A percentile compares a stretch with the other conserved stretches of the same genome.
Evolutionary conservation across 148 eudicot genomes (phyloP).

Genomic region (Rhododendron molle): DNA sequence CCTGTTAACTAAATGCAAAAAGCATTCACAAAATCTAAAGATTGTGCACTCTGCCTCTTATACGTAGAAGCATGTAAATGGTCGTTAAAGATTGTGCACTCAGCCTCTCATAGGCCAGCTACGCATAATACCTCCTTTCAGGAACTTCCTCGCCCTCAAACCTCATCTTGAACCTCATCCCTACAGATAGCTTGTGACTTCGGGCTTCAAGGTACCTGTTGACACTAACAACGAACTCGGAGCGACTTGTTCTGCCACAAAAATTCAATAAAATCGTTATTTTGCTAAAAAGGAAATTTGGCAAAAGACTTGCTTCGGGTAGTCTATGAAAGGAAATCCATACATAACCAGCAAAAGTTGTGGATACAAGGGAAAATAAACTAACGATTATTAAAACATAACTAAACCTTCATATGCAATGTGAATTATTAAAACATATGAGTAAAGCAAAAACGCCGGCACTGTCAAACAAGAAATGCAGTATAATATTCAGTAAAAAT

Average conservation of each 20-base stretch:
- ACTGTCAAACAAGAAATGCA: not conserved
- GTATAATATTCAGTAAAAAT: not conserved
- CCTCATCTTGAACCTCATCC: slow-evolving; percentile 95
- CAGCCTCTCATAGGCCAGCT: slow-evolving; percentile 6
- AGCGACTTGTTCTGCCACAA: slow-evolving; percentile 74
- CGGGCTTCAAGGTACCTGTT: slow-evolving; percentile 89
- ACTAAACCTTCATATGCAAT: not conserved
- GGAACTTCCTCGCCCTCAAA: slow-evolving; percentile 97
- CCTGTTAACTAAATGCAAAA: not conserved
- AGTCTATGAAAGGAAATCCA: not conserved
- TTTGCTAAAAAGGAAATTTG: not conserved
- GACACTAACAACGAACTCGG: slow-evolving; percentile 81
- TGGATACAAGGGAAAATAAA: not conserved
- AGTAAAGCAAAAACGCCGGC: not conserved
- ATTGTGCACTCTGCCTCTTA: no score
- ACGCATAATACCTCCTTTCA: slow-evolving; percentile 66
- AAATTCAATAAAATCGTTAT: not conserved
- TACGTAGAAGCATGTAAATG: not conserved
- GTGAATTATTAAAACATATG: not conserved
- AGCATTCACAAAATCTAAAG: not conserved
- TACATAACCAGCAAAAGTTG: not conserved
- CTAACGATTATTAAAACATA: not conserved
- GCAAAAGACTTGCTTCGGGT: not conserved
- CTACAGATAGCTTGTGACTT: slow-evolving; percentile 73
- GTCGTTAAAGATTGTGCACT: no score